phyloP scores from a whole-genome alignment of 2,329 filamentous ascomycete genomes.

The Fulvia fulva region DNA sequence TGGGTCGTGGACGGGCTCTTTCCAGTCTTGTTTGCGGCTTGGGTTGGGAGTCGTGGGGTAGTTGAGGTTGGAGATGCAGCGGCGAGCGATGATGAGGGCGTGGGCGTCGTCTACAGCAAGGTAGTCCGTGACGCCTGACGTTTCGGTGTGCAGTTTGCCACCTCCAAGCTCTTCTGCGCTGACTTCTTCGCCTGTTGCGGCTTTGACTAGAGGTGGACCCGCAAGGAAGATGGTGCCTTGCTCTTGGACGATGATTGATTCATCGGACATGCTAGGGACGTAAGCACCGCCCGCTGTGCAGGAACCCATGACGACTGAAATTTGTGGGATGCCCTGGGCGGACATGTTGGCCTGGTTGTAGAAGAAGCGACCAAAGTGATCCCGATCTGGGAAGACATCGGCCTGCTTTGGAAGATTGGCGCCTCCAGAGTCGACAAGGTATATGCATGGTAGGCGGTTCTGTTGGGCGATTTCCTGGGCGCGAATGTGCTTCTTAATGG shows the following conservation, averaged over 20 bases:
- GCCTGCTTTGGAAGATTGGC: conserved; percentile 93
- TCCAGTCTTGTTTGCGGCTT: conserved; percentile 44
- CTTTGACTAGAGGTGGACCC: conserved; percentile 90
- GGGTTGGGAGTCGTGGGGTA: conserved; percentile 58
- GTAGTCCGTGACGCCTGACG: conserved; percentile 93
- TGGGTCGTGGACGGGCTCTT: conserved; percentile 75
- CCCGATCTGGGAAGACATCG: conserved; percentile 89
- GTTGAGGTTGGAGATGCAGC: conserved; percentile 85
- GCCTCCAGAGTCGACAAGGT: conserved; percentile 92
- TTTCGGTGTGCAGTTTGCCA: conserved; percentile 80
- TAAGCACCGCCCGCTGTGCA: conserved; percentile 96
- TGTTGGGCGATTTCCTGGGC: conserved; percentile 88
- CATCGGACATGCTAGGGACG: conserved; percentile 94
- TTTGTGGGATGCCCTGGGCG: conserved; percentile 80
- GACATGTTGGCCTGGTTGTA: conserved; percentile 97
- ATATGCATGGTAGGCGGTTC: conserved; percentile 82
- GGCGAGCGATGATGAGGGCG: conserved; percentile 76
- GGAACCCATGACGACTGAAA: conserved; percentile 93
- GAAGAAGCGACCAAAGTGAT: conserved; percentile 96
- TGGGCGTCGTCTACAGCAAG: conserved; percentile 92
- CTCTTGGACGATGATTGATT: conserved; percentile 91
- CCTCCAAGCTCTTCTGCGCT: conserved; percentile 88
- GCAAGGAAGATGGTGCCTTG: conserved; percentile 98
- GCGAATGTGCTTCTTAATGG: conserved; percentile 93
- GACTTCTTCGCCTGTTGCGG: conserved; percentile 89